Percentiles rank a stretch among this genome's conserved stretches.
Evolutionary conservation across 305 asterid genomes (phyloP).

Genomic region (Solanum chacoense): DNA sequence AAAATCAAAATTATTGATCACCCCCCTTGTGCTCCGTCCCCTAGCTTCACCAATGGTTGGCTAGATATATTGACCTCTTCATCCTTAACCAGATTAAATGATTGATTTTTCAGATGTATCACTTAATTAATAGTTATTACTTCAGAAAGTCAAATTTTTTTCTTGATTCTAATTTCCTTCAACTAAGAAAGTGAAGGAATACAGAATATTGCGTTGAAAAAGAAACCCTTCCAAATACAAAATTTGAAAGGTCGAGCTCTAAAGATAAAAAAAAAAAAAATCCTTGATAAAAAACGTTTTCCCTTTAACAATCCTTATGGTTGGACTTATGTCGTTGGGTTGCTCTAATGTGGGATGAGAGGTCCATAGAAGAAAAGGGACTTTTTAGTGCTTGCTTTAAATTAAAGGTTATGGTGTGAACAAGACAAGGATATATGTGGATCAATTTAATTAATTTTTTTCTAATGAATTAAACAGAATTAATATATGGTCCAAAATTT

Average conservation of each 20-base stretch:
- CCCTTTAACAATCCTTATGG: fast-evolving
- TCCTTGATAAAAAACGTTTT: fast-evolving
- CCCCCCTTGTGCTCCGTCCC: background rate
- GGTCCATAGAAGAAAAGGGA: background rate
- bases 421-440: background rate
- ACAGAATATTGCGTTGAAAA: background rate
- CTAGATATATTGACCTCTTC: background rate
- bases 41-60: background rate
- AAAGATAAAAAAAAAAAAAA: background rate
- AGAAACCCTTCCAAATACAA: background rate
- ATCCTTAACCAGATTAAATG: background rate
- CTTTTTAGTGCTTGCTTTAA: background rate
- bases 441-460: background rate
- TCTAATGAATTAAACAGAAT: background rate
- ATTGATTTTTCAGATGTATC: background rate
- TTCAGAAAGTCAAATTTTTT: background rate
- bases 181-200: background rate
- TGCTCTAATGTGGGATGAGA: background rate
- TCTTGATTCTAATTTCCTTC: background rate
- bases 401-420: background rate
- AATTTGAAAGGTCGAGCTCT: background rate
- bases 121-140: background rate
- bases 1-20: background rate
- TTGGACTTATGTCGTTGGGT: background rate
- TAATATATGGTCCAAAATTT: constrained; percentile 3